Percentiles rank a stretch among this genome's conserved stretches.
Conservation (phyloP, 2,329 filamentous ascomycete genomes). For the Blastomyces gilchristii region DNA sequence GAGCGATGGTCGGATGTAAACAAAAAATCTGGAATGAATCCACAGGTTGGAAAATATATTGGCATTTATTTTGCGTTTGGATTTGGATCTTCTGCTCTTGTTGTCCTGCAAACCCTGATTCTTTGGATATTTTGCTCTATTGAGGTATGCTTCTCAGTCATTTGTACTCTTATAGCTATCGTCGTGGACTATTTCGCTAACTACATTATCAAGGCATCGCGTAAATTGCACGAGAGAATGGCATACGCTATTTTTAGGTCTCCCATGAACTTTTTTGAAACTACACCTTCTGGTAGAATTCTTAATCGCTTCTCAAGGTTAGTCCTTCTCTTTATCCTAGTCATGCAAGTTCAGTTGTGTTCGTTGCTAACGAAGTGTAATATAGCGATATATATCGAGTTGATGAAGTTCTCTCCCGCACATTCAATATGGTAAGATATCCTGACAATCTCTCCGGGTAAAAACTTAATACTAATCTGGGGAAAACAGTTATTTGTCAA, state of each 20-base stretch:
- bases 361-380: slow-evolving; percentile 1
- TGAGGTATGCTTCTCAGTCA: slow-evolving; percentile 50
- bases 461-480: slow-evolving; percentile 14
- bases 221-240: slow-evolving; percentile 96
- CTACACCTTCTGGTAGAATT: slow-evolving; percentile 90
- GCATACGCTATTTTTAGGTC: slow-evolving; percentile 93
- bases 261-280: slow-evolving; percentile 98
- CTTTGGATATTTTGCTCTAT: slow-evolving; percentile 99
- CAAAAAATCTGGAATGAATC: slow-evolving; percentile 55
- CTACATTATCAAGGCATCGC: slow-evolving; percentile 55
- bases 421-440: slow-evolving; percentile 81
- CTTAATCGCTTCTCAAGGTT: slow-evolving; percentile 91
- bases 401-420: slow-evolving; percentile 87
- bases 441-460: background rate
- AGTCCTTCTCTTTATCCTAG: slow-evolving; percentile 22
- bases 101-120: slow-evolving; percentile 84
- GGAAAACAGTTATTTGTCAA: slow-evolving; percentile 56
- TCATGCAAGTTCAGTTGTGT: background rate
- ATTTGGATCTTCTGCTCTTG: slow-evolving; percentile 71
- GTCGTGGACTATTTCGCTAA: slow-evolving; percentile 5
- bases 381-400: slow-evolving; percentile 51
- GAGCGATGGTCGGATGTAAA: slow-evolving; percentile 87
- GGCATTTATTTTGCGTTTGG: slow-evolving; percentile 94
- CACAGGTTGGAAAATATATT: slow-evolving; percentile 76
- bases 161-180: slow-evolving; percentile 4